A percentile compares a stretch with the other conserved stretches of the same genome.
Evolutionary conservation across 371 early-diverging fungal genomes (phyloP).

Genomic region (Quaeritorhiza haematococci): DNA sequence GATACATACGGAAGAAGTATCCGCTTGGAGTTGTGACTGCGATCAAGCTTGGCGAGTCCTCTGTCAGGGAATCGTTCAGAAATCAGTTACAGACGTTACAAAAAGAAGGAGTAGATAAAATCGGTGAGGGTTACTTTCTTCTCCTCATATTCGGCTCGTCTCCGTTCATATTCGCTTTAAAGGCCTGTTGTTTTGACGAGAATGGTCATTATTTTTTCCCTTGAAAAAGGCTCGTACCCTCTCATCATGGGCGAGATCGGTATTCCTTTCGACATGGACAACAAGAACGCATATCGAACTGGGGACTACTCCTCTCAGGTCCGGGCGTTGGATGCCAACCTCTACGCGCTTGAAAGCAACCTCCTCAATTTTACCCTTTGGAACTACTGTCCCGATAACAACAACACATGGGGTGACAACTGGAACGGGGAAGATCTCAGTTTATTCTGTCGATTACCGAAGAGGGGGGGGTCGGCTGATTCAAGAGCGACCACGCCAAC

Average conservation of each 20-base stretch:
- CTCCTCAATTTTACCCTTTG: conserved; percentile 74
- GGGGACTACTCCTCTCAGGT: conserved; percentile 63
- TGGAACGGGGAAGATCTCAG: conserved; percentile 87
- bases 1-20: conserved; percentile 21
- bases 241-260: conserved; percentile 71
- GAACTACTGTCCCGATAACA: conserved; percentile 76
- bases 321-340: conserved; percentile 62
- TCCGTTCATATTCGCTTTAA: too few relatives aligned
- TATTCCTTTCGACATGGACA: conserved; percentile 76
- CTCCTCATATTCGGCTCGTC: neutral
- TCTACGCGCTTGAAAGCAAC: conserved; percentile 52
- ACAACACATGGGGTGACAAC: conserved; percentile 66
- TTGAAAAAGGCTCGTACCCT: conserved; percentile 16
- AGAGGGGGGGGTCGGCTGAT: neutral
- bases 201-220: neutral
- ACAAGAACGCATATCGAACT: conserved; percentile 51
- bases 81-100: conserved; percentile 20
- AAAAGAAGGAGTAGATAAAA: conserved; percentile 15
- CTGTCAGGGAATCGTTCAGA: conserved; percentile 22
- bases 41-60: conserved; percentile 26
- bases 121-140: conserved; percentile 9
- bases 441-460: conserved; percentile 32
- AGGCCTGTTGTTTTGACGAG: too few relatives aligned
- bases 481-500: neutral
- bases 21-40: conserved; percentile 16